Percentiles rank a stretch among this genome's conserved stretches.
Conservation (phyloP, 2,329 filamentous ascomycete genomes). For the Thermoascus crustaceus region DNA sequence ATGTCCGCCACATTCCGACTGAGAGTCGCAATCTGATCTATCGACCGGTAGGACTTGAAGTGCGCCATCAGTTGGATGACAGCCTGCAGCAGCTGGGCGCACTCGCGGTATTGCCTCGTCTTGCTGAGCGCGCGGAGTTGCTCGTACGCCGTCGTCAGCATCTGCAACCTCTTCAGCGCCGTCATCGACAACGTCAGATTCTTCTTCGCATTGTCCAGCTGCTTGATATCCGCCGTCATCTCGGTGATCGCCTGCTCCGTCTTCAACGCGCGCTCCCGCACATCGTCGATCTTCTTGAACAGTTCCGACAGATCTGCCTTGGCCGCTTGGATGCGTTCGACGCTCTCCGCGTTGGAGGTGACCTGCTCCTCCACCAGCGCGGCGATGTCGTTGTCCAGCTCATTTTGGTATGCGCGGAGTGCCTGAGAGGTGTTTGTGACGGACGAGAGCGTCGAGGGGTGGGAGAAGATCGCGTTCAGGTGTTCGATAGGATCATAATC, state of each 20-base stretch:
- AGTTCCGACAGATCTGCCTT: constrained; percentile 82
- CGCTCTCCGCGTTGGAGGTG: constrained; percentile 75
- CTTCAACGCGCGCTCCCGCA: constrained; percentile 78
- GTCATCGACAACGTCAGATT: constrained; percentile 98
- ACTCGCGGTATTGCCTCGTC: constrained; percentile 87
- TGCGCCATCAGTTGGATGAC: constrained; percentile 97
- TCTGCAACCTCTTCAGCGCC: constrained; percentile 89
- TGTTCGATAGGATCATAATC: constrained; percentile 92
- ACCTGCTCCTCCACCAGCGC: constrained; percentile 67
- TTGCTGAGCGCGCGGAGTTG: constrained; percentile 77
- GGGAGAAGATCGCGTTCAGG: constrained; percentile 86
- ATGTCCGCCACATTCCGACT: constrained; percentile 89
- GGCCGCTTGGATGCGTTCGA: constrained; percentile 83
- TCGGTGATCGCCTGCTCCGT: constrained; percentile 94
- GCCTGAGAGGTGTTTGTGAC: constrained; percentile 65
- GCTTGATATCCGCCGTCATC: constrained; percentile 98
- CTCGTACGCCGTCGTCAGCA: constrained; percentile 98
- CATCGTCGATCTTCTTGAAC: constrained; percentile 90
- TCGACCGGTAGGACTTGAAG: constrained; percentile 95
- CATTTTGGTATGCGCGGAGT: constrained; percentile 69
- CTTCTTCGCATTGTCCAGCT: constrained; percentile 89
- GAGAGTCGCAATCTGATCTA: constrained; percentile 92
- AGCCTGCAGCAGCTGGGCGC: constrained; percentile 84
- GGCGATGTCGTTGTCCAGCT: constrained; percentile 69
- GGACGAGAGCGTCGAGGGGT: constrained; percentile 74